Evolutionary conservation across 2,329 filamentous ascomycete species (phyloP).

Genomic region (Trichoderma brevicompactum): DNA sequence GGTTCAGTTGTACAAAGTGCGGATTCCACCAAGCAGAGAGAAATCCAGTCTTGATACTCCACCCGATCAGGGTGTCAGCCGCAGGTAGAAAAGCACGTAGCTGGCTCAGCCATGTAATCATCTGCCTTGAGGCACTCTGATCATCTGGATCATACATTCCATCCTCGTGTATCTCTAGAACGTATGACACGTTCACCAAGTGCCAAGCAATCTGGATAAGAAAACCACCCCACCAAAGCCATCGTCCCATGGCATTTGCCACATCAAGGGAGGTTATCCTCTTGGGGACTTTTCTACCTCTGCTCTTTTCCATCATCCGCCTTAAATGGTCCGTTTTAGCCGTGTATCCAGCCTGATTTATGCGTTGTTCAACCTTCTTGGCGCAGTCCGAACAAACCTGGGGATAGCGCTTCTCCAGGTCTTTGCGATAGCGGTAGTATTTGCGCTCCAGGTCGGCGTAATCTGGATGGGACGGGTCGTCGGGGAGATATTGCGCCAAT

Average conservation of each 20-base stretch:
- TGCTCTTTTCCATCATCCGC: slow-evolving; percentile 71
- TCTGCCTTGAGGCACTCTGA: slow-evolving; percentile 30
- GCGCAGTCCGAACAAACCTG: slow-evolving; percentile 85
- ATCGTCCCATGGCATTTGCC: slow-evolving; percentile 48
- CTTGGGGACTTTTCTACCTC: slow-evolving; percentile 41
- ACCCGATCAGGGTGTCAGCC: slow-evolving; percentile 48
- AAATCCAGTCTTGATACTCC: slow-evolving; percentile 54
- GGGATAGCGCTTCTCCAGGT: slow-evolving; percentile 82
- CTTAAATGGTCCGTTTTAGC: slow-evolving; percentile 82
- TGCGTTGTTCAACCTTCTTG: slow-evolving; percentile 69
- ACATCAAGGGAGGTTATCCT: slow-evolving; percentile 48
- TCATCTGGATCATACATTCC: slow-evolving; percentile 45
- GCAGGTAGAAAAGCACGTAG: slow-evolving; percentile 45
- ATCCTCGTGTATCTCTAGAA: slow-evolving; percentile 37
- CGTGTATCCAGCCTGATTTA: slow-evolving; percentile 74
- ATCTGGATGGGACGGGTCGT: slow-evolving; percentile 66
- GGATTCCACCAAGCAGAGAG: slow-evolving; percentile 71
- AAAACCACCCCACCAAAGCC: slow-evolving; percentile 55
- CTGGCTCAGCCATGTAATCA: slow-evolving; percentile 30
- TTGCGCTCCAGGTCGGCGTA: slow-evolving; percentile 70
- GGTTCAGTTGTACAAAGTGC: slow-evolving; percentile 61
- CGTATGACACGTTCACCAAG: slow-evolving; percentile 37
- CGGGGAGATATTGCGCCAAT: slow-evolving; percentile 78
- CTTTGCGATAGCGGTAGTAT: slow-evolving; percentile 70
- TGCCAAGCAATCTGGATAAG: slow-evolving; percentile 58